Evolutionary conservation across 2,329 filamentous ascomycete species (phyloP), one percentile per base, ranked within the genome.

Genomic region (Drechslera avenae): DNA sequence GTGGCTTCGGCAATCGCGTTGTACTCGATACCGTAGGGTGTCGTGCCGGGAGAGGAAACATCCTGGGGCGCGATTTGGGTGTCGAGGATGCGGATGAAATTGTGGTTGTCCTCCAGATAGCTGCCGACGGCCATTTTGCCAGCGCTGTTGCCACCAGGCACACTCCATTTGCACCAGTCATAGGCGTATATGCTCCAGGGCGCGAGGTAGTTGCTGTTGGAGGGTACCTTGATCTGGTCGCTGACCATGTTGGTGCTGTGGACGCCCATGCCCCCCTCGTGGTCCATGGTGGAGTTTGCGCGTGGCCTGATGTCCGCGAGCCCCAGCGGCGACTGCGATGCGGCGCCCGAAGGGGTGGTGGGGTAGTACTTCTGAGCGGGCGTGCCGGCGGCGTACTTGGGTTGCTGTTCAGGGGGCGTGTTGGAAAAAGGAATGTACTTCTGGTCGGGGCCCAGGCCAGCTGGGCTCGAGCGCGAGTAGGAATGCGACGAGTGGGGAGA

Each of bases 121-220:
- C 94, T 99, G 52, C 93, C 94, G 32, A 99, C 82, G 10, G 94
- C 94, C 63, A 99, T 83, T 75, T 97, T 97, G 32, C 94, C 94
- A 3, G 90, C 91, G 56, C 90, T 87, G 60, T 86, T 75, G 28
- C 73, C 72, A 30, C 78, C 78, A 33, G 91, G 85, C 2, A 93
- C 86, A 13, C 89, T 86, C 93, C 94, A 99, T 76, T 99, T 99
- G 79, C 94, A 99, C 94, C 94, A 99, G 77, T 99, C 94, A 66
- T 96, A 93, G 10, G 94, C 93, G 73, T 97, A 99, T 47, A 96
- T 87, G 12, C 91, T 88, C 91, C 94, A 99, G 0, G 93, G 92
- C 4, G 93, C 91, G 57, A 96, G 78, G 70, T 97, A 96, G 72
- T 93, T 97, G 79, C 91, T 96, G 57, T 93, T 95, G 5, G 70